Conservation (phyloP, 805 yeast genomes). For the Candida andamanensis region DNA sequence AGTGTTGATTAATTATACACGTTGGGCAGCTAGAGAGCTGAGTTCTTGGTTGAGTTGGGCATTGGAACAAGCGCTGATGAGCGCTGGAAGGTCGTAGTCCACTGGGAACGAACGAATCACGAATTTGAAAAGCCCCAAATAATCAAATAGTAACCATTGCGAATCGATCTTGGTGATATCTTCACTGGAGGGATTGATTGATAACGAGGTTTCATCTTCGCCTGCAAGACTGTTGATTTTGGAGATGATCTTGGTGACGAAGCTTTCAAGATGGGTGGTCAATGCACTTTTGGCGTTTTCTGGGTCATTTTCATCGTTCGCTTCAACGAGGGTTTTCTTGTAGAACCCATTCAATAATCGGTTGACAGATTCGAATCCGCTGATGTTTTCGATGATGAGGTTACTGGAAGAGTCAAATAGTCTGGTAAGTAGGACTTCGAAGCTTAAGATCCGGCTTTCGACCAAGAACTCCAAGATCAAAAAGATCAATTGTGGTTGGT, state of each 20-base stretch:
- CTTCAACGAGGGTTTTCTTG: too few relatives aligned
- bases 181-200: constrained; percentile 24
- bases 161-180: constrained; percentile 24
- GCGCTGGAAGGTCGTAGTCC: neutral
- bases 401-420: constrained; percentile 23
- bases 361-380: constrained; percentile 40
- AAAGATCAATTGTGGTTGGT: constrained; percentile 42
- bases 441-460: constrained; percentile 31
- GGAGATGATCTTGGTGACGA: neutral
- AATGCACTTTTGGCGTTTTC: neutral
- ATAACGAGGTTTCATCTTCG: constrained; percentile 7
- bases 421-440: constrained; percentile 23
- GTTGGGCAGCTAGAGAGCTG: neutral
- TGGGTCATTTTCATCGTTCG: too few relatives aligned
- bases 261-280: too few relatives aligned
- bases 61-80: neutral
- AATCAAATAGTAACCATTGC: constrained; percentile 41
- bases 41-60: neutral
- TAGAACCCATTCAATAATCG: constrained; percentile 21
- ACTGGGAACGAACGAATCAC: constrained; percentile 1
- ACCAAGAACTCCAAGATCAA: constrained; percentile 39
- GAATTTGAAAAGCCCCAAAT: constrained; percentile 34
- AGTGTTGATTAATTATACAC: neutral
- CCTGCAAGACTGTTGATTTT: constrained; percentile 23
- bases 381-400: constrained; percentile 35